Base-by-base conservation (phyloP, 305 asterid species). In the Petunia hybrid region DNA sequence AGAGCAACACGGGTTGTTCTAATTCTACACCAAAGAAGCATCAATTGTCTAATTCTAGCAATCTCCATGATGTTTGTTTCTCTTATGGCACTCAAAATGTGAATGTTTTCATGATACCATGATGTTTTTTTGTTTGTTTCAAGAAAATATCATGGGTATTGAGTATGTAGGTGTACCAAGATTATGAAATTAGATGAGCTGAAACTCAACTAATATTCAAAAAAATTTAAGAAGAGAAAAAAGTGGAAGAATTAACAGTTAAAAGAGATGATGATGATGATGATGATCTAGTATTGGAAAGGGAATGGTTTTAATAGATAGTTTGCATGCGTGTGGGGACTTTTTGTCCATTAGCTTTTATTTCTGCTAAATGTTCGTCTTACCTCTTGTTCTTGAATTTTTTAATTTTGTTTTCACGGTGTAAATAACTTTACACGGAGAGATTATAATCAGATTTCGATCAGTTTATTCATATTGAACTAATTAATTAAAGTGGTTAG, bases 1-100 rank as follows among this genome's bases (percentile, higher is more conserved):
- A 94, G 94, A 85, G 89, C 89, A 75, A 90, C 84, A 82, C 90
- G 93, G 45, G n/a, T 84, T 70, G 68, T 85, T 88, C 84, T 84
- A 12, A 81, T 80, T 48, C 86, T 82, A 35, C 84, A 81, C 89
- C 91, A 91, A 22, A 93, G 93, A 79, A 88, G 85, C 85, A 92
- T 53, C 82, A 93, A 78, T 35, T 87, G 83, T 85, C 85, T 87
- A 69, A 92, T 89, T 64, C 95, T 89, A 64, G 85, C 87, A 76
- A 92, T 9, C 85, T 92, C 98, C 98, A 93, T 93, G 84, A 51
- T 60, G 22, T 59, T 71, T 81, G 67, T 59, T 67, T 60, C 53
- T 39, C 68, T 80, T 74, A 53, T 35, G n/a, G 48, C 2, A 77
- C 61, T 56, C 65, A 13, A n/a, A 71, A 39, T 56, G 80, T 35